A percentile compares a stretch with the other conserved stretches of the same genome.
Conservation (phyloP, 257 asterid species). For the Solanum sejunctum region DNA sequence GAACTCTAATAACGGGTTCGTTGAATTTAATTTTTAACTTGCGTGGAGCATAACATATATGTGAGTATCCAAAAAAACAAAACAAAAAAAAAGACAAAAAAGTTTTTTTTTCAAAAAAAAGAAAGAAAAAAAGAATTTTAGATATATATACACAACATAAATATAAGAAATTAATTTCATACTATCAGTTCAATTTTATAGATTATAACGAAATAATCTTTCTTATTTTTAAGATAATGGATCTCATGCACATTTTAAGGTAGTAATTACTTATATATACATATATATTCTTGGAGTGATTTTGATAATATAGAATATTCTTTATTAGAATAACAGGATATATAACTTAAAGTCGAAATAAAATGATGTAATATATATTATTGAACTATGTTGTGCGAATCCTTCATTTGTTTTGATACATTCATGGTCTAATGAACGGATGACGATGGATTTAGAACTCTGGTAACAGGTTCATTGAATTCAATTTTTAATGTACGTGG, state of each 20-base stretch:
- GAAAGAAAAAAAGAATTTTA: background rate
- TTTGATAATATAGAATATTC: no score
- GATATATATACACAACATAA: background rate
- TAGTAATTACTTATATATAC: no score
- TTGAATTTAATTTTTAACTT: background rate
- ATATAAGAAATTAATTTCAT: background rate
- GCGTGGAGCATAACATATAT: background rate
- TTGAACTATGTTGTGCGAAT: background rate
- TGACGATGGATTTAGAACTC: background rate
- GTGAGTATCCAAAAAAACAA: no score
- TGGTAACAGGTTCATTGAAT: background rate
- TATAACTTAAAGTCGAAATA: no score
- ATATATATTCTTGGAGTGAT: no score
- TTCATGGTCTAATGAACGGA: no score
- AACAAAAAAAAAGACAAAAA: no score
- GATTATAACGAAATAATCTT: background rate
- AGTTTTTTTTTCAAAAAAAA: background rate
- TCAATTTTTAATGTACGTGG: background rate
- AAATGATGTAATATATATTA: no score
- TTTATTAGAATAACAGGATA: no score
- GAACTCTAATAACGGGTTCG: background rate
- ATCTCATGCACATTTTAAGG: background rate
- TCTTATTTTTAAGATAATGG: no score
- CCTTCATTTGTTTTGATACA: no score
- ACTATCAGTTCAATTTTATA: background rate